Evolutionary conservation across 2,329 filamentous ascomycete genomes (phyloP), one percentile per base, ranked within the genome.

Genomic region (Leptographium flavum): DNA sequence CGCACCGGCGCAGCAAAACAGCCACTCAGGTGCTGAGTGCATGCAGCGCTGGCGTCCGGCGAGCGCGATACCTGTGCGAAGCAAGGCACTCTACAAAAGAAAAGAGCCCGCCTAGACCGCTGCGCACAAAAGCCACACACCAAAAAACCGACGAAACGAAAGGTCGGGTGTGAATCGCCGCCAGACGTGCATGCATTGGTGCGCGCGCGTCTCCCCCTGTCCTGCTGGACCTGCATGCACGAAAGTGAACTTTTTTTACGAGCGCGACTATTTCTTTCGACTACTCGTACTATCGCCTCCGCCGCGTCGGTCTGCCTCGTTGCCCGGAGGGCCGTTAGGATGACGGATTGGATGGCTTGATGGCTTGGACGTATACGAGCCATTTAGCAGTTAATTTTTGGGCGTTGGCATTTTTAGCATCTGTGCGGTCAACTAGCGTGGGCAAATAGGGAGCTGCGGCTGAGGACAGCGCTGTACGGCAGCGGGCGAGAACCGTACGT

Each of bases 201-300:
- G 30, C 21, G 43, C 31, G 21, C 28, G n/a, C n/a, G n/a, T n/a
- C n/a, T n/a, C n/a, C 39, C 47, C 47, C 40, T 44, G 47, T 41
- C 44, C 41, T 37, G 44, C 47, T 48, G 46, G 46, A 46, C 44
- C 41, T 32, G 39, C 27, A 40, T 42, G 46, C 43, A n/a, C n/a
- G n/a, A n/a, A n/a, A n/a, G n/a, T n/a, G n/a, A 45, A 39, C 37
- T 28, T 39, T 36, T 27, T 28, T 30, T 28, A 39, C 23, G 30
- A n/a, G n/a, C 32, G 40, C 42, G n/a, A 19, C 30, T 15, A 21
- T 11, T 37, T 32, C 10, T 27, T 32, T 27, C 13, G 13, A 28
- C 10, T n/a, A 9, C 14, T 2, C 6, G 30, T 32, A 14, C 19
- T n/a, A 17, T 15, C 6, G 13, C 19, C n/a, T 7, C 15, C 35